These are phyloP conservation scores for Massarina eburnea DNA, from an alignment of 2,329 filamentous ascomycete species.

Conservation along the genomic window DNA sequence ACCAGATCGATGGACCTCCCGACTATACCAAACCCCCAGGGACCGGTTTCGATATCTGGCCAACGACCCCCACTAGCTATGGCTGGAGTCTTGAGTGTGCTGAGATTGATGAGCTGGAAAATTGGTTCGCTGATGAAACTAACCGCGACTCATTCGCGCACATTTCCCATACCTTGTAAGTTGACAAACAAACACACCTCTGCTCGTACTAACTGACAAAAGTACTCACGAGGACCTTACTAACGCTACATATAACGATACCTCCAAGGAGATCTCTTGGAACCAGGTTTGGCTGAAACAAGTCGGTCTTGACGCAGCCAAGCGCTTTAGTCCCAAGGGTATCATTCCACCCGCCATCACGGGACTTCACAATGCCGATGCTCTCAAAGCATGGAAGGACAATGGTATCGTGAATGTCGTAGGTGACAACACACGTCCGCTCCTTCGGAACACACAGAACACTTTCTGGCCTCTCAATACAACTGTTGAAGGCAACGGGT, in stretches of 20 bases:
- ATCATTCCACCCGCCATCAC: constrained; percentile 66
- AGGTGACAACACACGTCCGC: constrained; percentile 64
- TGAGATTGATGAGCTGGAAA: constrained; percentile 52
- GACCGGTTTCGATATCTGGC: constrained; percentile 44
- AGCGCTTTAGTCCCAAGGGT: constrained; percentile 55
- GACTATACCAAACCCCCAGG: constrained; percentile 51
- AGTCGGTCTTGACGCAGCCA: constrained; percentile 51
- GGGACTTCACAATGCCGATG: constrained; percentile 66
- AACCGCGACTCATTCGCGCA: constrained; percentile 60
- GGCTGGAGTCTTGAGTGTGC: constrained; percentile 54
- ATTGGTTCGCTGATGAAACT: constrained; percentile 55
- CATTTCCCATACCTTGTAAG: constrained; percentile 62
- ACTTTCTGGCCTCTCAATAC: constrained; percentile 59
- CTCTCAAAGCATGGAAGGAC: constrained; percentile 60
- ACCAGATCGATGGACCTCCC: constrained; percentile 44
- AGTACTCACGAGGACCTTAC: constrained; percentile 59
- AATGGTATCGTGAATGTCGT: constrained; percentile 63
- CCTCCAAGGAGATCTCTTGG: constrained; percentile 60
- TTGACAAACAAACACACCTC: not conserved
- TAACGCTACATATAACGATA: constrained; percentile 62
- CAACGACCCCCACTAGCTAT: constrained; percentile 47
- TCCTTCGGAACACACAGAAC: constrained; percentile 56
- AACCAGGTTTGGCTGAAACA: constrained; percentile 62
- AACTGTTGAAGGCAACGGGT: constrained; percentile 55
- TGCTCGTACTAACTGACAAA: constrained; percentile 3